Conservation (phyloP, 2,329 filamentous ascomycete species). For the Volutella citrinella region DNA sequence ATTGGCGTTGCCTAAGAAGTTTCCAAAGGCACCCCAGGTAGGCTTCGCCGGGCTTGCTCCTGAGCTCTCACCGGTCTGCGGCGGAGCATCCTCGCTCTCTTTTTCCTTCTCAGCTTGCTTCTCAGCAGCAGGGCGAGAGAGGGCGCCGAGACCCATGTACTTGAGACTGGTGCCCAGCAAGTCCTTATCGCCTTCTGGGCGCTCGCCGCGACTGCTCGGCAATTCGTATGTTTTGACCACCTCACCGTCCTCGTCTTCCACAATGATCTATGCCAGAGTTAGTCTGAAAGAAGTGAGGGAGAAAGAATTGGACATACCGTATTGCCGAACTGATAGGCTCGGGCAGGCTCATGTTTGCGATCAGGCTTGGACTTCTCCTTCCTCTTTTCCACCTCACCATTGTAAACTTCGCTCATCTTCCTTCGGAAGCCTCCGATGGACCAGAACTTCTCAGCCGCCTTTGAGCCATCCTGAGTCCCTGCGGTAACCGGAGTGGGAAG, state of each 20-base stretch:
- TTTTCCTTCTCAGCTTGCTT: constrained; percentile 33
- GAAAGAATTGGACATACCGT: constrained; percentile 48
- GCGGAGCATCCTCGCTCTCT: constrained; percentile 34
- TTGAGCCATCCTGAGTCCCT: constrained; percentile 5
- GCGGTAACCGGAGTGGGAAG: constrained; percentile 19
- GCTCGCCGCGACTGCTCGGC: constrained; percentile 46
- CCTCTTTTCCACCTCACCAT: constrained; percentile 59
- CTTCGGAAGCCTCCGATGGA: constrained; percentile 43
- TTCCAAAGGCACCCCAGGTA: constrained; percentile 51
- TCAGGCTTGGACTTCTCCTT: constrained; percentile 61
- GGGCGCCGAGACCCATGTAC: constrained; percentile 51
- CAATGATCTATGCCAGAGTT: constrained; percentile 64
- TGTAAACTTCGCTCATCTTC: constrained; percentile 49
- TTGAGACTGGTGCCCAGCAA: constrained; percentile 46
- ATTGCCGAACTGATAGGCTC: constrained; percentile 82
- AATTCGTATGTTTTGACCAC: constrained; percentile 83
- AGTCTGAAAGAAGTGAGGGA: constrained; percentile 13
- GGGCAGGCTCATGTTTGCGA: constrained; percentile 66
- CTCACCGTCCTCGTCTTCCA: constrained; percentile 83
- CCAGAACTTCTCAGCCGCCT: constrained; percentile 27
- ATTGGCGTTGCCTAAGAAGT: constrained; percentile 13
- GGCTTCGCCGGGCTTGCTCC: too few species aligned
- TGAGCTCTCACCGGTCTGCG: constrained; percentile 36
- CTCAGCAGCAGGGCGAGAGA: constrained; percentile 37
- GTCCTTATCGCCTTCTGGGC: constrained; percentile 34